Percentiles rank a stretch among this genome's conserved stretches.
Conservation (phyloP, 257 asterid species). For the Asclepias syriaca region DNA sequence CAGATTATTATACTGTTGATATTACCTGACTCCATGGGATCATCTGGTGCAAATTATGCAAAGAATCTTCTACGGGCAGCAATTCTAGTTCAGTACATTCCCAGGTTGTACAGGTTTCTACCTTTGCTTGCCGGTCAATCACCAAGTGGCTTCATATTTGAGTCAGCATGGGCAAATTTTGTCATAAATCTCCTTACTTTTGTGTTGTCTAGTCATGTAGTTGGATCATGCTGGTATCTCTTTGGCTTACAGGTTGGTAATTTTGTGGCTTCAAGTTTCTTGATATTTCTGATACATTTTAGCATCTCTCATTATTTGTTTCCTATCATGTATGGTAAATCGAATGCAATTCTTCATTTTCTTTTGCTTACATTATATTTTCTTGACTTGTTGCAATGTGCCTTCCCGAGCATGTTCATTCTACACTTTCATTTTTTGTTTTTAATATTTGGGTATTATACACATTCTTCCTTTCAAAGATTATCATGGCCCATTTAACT, state of each 20-base stretch:
- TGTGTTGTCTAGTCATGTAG: slow-evolving; percentile 70
- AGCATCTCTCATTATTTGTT: not conserved
- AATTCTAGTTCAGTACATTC: slow-evolving; percentile 64
- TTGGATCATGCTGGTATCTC: slow-evolving; percentile 92
- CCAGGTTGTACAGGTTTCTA: slow-evolving; percentile 67
- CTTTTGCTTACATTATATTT: not conserved
- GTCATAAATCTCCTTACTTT: slow-evolving; percentile 63
- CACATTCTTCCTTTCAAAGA: not conserved
- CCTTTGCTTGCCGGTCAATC: slow-evolving; percentile 72
- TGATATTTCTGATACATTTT: not conserved
- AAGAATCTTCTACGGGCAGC: slow-evolving; percentile 61
- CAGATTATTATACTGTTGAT: slow-evolving; percentile 59
- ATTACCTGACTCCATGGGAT: slow-evolving; percentile 45
- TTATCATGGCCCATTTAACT: not conserved
- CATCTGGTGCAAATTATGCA: slow-evolving; percentile 56
- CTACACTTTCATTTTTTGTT: not conserved
- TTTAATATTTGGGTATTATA: not conserved
- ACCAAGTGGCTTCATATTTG: slow-evolving; percentile 70
- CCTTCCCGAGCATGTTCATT: not conserved
- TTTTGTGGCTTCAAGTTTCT: not conserved
- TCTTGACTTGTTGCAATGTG: not conserved
- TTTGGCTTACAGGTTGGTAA: slow-evolving; percentile 67
- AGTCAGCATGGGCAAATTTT: slow-evolving; percentile 84
- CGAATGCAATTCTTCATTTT: not conserved
- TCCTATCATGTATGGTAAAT: not conserved